phyloP scores from a whole-genome alignment of 768 basidiomycete genomes.

The Pholiota conissans region DNA sequence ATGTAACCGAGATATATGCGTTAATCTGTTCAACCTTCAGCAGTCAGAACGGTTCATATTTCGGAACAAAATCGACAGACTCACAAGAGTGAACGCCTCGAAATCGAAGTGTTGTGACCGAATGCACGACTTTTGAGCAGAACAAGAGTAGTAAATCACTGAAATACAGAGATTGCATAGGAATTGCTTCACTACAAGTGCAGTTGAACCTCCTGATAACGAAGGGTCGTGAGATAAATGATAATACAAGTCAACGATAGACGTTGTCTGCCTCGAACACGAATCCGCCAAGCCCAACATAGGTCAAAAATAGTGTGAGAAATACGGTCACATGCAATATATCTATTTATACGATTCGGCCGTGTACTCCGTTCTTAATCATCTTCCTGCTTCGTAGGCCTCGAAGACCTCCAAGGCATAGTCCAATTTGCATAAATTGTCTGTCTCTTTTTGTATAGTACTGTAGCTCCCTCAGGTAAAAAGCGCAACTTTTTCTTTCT shows the following conservation, averaged over 20 bases:
- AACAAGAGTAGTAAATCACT: too few species aligned
- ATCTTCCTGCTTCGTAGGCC: neutral
- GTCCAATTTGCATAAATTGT: too few species aligned
- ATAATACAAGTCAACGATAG: neutral
- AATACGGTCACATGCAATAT: neutral
- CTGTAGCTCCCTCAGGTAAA: too few species aligned
- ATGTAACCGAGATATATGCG: slow-evolving; percentile 4
- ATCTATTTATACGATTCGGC: neutral
- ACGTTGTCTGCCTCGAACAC: neutral
- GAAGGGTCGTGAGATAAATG: neutral
- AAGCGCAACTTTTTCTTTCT: too few species aligned
- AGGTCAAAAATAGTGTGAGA: neutral
- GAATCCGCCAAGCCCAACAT: neutral
- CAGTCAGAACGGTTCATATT: neutral
- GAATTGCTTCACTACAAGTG: too few species aligned
- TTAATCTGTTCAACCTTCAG: neutral
- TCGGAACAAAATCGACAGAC: neutral
- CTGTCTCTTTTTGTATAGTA: too few species aligned
- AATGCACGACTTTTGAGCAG: too few species aligned
- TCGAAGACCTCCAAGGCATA: neutral
- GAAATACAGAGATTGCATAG: too few species aligned
- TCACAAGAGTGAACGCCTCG: neutral
- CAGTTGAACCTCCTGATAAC: neutral
- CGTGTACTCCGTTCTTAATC: neutral
- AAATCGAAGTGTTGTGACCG: neutral